These are phyloP conservation scores for Penicillium sp. DNA, from an alignment of 2,329 filamentous ascomycete genomes.

Conservation along the genomic window DNA sequence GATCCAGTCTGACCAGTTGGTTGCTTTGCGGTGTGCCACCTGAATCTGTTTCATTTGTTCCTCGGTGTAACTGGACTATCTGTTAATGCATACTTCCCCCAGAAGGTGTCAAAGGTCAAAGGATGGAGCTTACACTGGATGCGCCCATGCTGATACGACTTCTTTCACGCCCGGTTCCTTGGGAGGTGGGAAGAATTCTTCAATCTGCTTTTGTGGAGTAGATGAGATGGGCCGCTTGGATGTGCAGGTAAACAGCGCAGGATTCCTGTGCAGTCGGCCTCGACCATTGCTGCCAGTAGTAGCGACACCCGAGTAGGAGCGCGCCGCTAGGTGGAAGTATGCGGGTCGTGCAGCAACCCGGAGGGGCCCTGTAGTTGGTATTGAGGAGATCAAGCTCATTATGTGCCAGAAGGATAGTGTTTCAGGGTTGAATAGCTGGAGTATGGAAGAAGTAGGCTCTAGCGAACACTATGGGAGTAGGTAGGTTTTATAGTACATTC, in stretches of 20 bases:
- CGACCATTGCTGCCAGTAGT: slow-evolving; percentile 16
- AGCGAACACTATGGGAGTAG: neutral
- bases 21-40: slow-evolving; percentile 70
- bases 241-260: slow-evolving; percentile 3
- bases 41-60: slow-evolving; percentile 70
- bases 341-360: slow-evolving; percentile 26
- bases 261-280: slow-evolving; percentile 13
- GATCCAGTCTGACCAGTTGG: slow-evolving; percentile 68
- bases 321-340: slow-evolving; percentile 22
- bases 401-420: neutral
- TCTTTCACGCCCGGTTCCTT: slow-evolving; percentile 13
- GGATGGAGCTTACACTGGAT: slow-evolving; percentile 44
- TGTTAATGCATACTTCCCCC: slow-evolving; percentile 10
- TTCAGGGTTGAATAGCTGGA: neutral
- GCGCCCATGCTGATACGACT: slow-evolving; percentile 14
- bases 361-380: slow-evolving; percentile 26
- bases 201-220: slow-evolving; percentile 13
- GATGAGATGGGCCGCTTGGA: slow-evolving; percentile 15
- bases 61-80: slow-evolving; percentile 56
- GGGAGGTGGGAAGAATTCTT: slow-evolving; percentile 18
- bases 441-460: neutral
- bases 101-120: neutral
- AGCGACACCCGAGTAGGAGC: slow-evolving; percentile 23
- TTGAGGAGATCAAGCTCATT: slow-evolving; percentile 29
- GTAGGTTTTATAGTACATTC: neutral